A percentile compares a stretch with the other conserved stretches of the same genome.
phyloP scores from a whole-genome alignment of 495 filamentous ascomycete species.

The Lepraria neglecta region DNA sequence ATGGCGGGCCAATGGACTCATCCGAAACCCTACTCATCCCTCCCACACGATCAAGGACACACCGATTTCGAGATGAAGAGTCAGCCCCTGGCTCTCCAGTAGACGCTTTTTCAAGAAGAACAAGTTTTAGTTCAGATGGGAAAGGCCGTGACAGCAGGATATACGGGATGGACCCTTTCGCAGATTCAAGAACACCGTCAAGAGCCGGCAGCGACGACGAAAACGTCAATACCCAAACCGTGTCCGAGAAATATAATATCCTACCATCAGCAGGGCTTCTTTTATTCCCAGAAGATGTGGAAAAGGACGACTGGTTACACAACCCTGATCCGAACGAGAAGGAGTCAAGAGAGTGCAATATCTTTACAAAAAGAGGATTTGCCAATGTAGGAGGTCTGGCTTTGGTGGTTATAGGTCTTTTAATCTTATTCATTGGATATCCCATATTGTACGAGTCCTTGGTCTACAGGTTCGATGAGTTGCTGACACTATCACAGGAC shows the following conservation, averaged over 20 bases:
- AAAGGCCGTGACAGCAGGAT: conserved; percentile 48
- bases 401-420: conserved; percentile 55
- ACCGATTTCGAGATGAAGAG: conserved; percentile 43
- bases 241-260: conserved; percentile 73
- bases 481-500: conserved; percentile 40
- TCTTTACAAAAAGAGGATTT: conserved; percentile 60
- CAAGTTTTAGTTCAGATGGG: conserved; percentile 56
- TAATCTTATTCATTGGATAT: conserved; percentile 67
- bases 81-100: conserved; percentile 40
- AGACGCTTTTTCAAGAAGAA: conserved; percentile 47
- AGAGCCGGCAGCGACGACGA: conserved; percentile 59
- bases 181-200: conserved; percentile 56
- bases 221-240: conserved; percentile 67
- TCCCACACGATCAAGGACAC: conserved; percentile 41
- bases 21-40: conserved; percentile 54
- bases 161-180: conserved; percentile 39
- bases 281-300: conserved; percentile 68
- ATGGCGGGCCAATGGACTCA: conserved; percentile 43
- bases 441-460: conserved; percentile 56
- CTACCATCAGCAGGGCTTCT: conserved; percentile 64
- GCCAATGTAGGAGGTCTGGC: conserved; percentile 61
- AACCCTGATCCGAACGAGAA: conserved; percentile 63
- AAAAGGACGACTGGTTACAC: conserved; percentile 73
- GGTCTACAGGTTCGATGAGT: background rate
- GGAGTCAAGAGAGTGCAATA: conserved; percentile 57